A percentile compares a stretch with the other conserved stretches of the same genome.
phyloP scores from a whole-genome alignment of 1,284 basidiomycete genomes.

The Puccinia polysora region DNA sequence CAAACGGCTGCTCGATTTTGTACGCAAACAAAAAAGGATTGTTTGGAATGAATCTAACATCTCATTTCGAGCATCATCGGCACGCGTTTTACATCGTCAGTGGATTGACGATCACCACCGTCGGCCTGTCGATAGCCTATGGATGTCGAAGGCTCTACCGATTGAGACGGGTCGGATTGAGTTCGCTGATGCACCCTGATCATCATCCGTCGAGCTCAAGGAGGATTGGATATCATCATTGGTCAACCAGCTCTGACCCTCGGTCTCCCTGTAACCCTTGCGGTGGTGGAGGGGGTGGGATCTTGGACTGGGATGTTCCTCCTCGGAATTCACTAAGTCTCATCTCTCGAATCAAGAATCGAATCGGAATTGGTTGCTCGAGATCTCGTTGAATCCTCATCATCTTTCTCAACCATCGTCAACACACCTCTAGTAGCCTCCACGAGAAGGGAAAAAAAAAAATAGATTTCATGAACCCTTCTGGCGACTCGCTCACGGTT shows the following conservation, averaged over 20 bases:
- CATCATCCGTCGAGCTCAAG: not conserved
- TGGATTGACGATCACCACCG: not conserved
- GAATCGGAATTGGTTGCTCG: too few relatives aligned
- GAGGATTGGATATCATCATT: not conserved
- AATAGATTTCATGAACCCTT: too few relatives aligned
- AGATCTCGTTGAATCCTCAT: too few relatives aligned
- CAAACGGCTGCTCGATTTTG: too few relatives aligned
- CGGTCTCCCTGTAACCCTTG: not conserved
- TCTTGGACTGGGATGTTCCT: constrained; percentile 40
- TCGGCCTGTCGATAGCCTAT: not conserved
- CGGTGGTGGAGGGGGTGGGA: not conserved
- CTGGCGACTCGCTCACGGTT: too few relatives aligned
- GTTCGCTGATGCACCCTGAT: not conserved
- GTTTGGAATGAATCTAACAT: constrained; percentile 39
- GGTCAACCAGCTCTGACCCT: not conserved
- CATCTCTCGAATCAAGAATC: too few relatives aligned
- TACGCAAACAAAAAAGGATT: constrained; percentile 14
- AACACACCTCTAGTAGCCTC: too few relatives aligned
- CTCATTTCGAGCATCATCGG: constrained; percentile 26
- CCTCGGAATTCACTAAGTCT: too few relatives aligned
- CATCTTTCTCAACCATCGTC: too few relatives aligned
- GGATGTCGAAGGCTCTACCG: constrained; percentile 22
- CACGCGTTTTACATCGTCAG: constrained; percentile 17
- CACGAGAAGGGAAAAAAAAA: too few relatives aligned
- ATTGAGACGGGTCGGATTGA: constrained; percentile 23